These are phyloP conservation scores for Rhynchosporium secalis DNA, from an alignment of 2,329 filamentous ascomycete species.

Conservation along the genomic window DNA sequence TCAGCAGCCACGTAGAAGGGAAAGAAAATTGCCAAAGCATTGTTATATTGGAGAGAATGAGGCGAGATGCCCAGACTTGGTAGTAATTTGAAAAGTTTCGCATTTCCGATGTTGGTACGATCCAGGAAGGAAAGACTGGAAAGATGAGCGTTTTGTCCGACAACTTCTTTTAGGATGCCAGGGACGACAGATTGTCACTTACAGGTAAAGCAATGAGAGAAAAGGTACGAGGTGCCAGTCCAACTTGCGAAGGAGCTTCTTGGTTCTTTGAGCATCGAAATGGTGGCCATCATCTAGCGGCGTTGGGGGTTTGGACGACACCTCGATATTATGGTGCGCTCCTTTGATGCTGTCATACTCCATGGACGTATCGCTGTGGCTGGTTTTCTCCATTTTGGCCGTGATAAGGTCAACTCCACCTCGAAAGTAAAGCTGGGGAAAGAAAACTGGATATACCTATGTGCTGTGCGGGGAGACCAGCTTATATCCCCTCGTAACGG, in stretches of 20 bases:
- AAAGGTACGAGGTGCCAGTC: slow-evolving; percentile 41
- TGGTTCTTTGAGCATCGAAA: slow-evolving; percentile 18
- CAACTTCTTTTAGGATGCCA: neutral
- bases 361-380: slow-evolving; percentile 18
- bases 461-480: slow-evolving; percentile 8
- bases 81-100: slow-evolving; percentile 37
- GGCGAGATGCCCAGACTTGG: slow-evolving; percentile 36
- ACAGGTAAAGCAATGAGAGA: slow-evolving; percentile 56
- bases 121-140: slow-evolving; percentile 36
- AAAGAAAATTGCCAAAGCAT: slow-evolving; percentile 39
- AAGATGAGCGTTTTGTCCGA: neutral
- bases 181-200: neutral
- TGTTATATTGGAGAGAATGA: slow-evolving; percentile 37
- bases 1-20: slow-evolving; percentile 38
- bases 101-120: slow-evolving; percentile 39
- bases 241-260: slow-evolving; percentile 34
- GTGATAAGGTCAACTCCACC: neutral
- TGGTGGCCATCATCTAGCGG: slow-evolving; percentile 13
- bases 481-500: slow-evolving; percentile 14
- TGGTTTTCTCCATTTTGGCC: slow-evolving; percentile 18
- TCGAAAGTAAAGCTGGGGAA: neutral
- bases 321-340: neutral
- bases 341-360: slow-evolving; percentile 15
- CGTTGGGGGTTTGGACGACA: slow-evolving; percentile 4
- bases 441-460: neutral